phyloP scores from a whole-genome alignment of 129 eudicot species.

The Arctium minus region DNA sequence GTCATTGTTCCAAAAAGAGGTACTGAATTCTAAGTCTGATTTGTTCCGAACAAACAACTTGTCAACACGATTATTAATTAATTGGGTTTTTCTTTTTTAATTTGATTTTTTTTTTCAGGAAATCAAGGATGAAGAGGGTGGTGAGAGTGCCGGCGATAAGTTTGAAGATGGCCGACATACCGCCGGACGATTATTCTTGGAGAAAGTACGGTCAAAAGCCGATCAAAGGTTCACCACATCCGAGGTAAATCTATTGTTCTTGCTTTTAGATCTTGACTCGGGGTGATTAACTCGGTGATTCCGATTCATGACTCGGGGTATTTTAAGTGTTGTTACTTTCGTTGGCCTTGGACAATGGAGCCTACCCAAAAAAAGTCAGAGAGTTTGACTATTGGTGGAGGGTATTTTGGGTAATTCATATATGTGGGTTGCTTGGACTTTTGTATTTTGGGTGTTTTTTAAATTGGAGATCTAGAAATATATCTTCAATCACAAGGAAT shows the following conservation, averaged over 20 bases:
- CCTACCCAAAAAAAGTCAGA: slow-evolving; percentile 31
- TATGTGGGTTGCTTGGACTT: slow-evolving; percentile 14
- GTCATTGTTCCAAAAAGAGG: slow-evolving; percentile 93
- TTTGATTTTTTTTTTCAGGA: slow-evolving; percentile 32
- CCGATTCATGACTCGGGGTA: slow-evolving; percentile 8
- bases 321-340: neutral
- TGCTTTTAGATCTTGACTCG: neutral
- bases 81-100: neutral
- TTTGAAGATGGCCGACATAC: slow-evolving; percentile 90
- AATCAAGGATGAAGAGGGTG: slow-evolving; percentile 72
- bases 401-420: neutral
- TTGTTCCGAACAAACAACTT: neutral
- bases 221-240: slow-evolving; percentile 97
- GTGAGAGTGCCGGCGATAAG: slow-evolving; percentile 95
- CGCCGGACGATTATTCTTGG: slow-evolving; percentile 98
- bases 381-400: neutral
- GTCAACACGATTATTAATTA: neutral
- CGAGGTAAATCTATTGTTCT: slow-evolving; percentile 45
- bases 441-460: neutral
- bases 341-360: slow-evolving; percentile 28
- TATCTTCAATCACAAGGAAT: slow-evolving; percentile 23
- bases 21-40: slow-evolving; percentile 5
- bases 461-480: neutral
- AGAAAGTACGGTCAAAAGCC: slow-evolving; percentile 99
- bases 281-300: neutral